Percentiles rank a stretch among this genome's conserved stretches.
Evolutionary conservation across 768 basidiomycete species (phyloP).

Genomic region (Xerocomus potaroensis): DNA sequence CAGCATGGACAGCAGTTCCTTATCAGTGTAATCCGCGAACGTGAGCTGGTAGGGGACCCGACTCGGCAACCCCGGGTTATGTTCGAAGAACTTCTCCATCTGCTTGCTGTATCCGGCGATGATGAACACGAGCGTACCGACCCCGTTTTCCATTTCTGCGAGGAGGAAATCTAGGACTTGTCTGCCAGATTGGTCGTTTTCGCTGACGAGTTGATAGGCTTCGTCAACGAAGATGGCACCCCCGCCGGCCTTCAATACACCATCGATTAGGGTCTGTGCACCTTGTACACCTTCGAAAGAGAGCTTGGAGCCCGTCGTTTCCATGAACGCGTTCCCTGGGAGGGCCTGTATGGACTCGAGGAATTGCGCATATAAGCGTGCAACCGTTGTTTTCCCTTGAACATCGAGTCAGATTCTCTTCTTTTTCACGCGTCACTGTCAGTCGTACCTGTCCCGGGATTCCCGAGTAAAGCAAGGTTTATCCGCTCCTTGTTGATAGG

Average conservation of each 20-base stretch:
- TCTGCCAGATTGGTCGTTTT: conserved; percentile 45
- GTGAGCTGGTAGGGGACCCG: conserved; percentile 59
- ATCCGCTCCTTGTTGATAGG: conserved; percentile 54
- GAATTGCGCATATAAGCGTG: conserved; percentile 61
- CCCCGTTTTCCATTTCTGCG: conserved; percentile 70
- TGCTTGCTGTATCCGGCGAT: conserved; percentile 67
- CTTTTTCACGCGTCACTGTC: neutral
- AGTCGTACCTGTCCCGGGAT: conserved; percentile 65
- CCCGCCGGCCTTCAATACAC: conserved; percentile 50
- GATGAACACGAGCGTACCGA: conserved; percentile 64
- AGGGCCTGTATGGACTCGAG: conserved; percentile 52
- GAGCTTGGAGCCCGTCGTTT: conserved; percentile 60
- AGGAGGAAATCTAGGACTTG: conserved; percentile 68
- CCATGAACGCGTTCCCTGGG: conserved; percentile 51
- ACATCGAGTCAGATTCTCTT: neutral
- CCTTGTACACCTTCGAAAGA: conserved; percentile 55
- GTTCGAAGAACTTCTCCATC: conserved; percentile 78
- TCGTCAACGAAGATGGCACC: conserved; percentile 72
- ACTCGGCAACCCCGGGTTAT: conserved; percentile 66
- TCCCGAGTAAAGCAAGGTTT: conserved; percentile 61
- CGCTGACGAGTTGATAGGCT: conserved; percentile 61
- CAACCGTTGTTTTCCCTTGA: conserved; percentile 67
- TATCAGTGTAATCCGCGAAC: conserved; percentile 60
- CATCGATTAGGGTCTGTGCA: conserved; percentile 49
- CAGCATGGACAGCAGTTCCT: conserved; percentile 53